These are phyloP conservation scores for Yarrowia keelungensis DNA, from an alignment of 805 yeast species.

Conservation along the genomic window DNA sequence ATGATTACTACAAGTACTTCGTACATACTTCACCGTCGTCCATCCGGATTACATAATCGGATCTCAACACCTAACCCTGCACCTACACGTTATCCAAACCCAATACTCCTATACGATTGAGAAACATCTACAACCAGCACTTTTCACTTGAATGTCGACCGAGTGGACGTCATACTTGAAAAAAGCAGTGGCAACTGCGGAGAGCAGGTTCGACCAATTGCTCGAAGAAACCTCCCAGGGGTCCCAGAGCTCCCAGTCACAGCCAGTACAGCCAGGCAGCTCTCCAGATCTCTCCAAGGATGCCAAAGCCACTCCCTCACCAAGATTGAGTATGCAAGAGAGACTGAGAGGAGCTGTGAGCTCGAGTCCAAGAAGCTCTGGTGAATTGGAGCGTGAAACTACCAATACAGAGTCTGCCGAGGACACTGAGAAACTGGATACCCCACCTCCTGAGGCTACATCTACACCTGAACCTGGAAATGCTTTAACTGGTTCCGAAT, in stretches of 20 bases:
- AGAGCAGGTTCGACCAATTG: slow-evolving; percentile 32
- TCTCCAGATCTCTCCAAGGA: slow-evolving; percentile 6
- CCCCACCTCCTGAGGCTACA: not conserved
- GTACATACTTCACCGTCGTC: no score
- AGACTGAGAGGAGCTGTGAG: slow-evolving; percentile 24
- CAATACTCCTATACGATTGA: not conserved
- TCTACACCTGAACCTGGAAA: no score
- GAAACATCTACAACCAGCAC: not conserved
- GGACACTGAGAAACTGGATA: not conserved
- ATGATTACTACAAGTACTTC: no score
- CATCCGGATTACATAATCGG: not conserved
- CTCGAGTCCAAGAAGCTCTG: slow-evolving; percentile 20
- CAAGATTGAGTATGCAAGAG: slow-evolving; percentile 31
- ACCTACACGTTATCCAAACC: slow-evolving; percentile 31
- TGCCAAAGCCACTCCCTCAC: slow-evolving; percentile 9
- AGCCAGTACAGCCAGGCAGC: not conserved
- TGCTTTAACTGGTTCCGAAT: not conserved
- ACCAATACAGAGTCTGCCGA: not conserved
- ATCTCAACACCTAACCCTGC: slow-evolving; percentile 4
- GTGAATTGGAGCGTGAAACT: slow-evolving; percentile 2
- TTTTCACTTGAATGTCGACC: slow-evolving; percentile 11
- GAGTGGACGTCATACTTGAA: slow-evolving; percentile 38
- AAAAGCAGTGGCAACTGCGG: slow-evolving; percentile 32
- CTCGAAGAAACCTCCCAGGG: slow-evolving; percentile 27
- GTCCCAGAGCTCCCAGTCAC: slow-evolving; percentile 3